These are phyloP conservation scores for Colletotrichum sansevieriae DNA, from an alignment of 2,329 filamentous ascomycete species.

Conservation along the genomic window DNA sequence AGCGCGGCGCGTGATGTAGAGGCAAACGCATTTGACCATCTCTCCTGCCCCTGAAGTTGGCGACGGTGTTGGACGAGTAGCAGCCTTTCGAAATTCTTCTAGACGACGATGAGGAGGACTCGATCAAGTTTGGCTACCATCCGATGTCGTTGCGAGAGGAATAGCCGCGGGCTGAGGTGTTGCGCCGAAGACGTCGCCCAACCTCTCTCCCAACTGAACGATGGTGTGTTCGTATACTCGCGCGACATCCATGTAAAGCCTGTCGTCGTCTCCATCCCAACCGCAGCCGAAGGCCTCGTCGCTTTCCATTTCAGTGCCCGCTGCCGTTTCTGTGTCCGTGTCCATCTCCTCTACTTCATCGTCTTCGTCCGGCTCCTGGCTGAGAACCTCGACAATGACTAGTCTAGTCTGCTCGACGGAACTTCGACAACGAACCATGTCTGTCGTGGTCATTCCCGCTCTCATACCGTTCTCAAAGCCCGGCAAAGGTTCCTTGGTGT, in stretches of 20 bases:
- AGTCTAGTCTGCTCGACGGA: conserved; percentile 83
- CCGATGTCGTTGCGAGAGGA: background rate
- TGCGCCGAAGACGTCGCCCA: conserved; percentile 60
- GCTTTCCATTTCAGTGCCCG: conserved; percentile 39
- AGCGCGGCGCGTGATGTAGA: too few relatives aligned
- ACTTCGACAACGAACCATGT: conserved; percentile 89
- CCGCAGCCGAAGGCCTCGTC: conserved; percentile 48
- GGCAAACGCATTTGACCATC: too few relatives aligned
- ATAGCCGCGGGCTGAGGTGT: background rate
- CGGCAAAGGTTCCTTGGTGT: conserved; percentile 74
- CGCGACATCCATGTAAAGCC: conserved; percentile 77
- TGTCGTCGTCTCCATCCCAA: conserved; percentile 59
- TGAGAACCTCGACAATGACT: conserved; percentile 77
- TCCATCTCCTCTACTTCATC: conserved; percentile 52
- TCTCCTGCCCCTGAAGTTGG: too few relatives aligned
- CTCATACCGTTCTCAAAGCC: conserved; percentile 74
- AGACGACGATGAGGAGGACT: background rate
- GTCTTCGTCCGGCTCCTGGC: conserved; percentile 51
- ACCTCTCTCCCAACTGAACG: conserved; percentile 76
- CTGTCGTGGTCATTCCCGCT: conserved; percentile 79
- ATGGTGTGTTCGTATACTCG: conserved; percentile 85
- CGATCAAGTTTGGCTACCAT: background rate
- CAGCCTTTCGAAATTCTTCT: too few relatives aligned
- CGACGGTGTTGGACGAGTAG: too few relatives aligned
- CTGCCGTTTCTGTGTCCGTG: conserved; percentile 45